Evolutionary conservation across 371 early-diverging fungal species (phyloP).

Genomic region (Homolaphlyctis polyrhiza): DNA sequence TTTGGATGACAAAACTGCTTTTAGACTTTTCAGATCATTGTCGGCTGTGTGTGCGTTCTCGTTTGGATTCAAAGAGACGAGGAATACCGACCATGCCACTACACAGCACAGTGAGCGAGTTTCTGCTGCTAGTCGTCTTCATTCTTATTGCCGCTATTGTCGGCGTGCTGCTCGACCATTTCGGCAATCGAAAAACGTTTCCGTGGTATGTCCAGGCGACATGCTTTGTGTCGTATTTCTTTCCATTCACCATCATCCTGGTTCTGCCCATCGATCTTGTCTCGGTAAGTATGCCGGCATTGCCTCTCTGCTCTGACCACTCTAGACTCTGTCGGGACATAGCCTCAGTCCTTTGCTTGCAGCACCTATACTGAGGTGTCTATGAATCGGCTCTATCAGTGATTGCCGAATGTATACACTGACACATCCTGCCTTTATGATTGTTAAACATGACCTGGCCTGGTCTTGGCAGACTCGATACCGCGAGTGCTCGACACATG

Average conservation of each 20-base stretch:
- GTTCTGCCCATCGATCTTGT: conserved; percentile 86
- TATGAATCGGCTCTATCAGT: too few species aligned
- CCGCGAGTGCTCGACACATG: conserved; percentile 41
- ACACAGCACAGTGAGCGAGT: too few species aligned
- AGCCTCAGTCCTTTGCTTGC: too few species aligned
- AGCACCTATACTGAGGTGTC: too few species aligned
- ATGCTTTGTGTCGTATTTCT: conserved; percentile 65
- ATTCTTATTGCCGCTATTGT: conserved; percentile 46
- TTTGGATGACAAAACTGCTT: too few species aligned
- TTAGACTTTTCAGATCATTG: too few species aligned
- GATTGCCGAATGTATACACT: too few species aligned
- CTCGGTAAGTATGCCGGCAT: conserved; percentile 82
- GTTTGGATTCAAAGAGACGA: too few species aligned
- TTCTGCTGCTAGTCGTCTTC: conserved; percentile 21
- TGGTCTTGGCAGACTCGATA: conserved; percentile 55
- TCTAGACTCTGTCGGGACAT: too few species aligned
- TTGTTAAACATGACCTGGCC: conserved; percentile 4
- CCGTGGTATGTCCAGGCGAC: conserved; percentile 39
- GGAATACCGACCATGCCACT: too few species aligned
- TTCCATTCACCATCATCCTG: conserved; percentile 84
- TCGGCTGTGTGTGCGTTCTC: too few species aligned
- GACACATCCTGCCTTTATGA: not conserved
- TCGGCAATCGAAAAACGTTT: conserved; percentile 48
- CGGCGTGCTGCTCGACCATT: conserved; percentile 59
- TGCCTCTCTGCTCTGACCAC: too few species aligned